Evolutionary conservation across 352 stramenopile genomes (phyloP).

Genomic region (Pythium insidiosum): DNA sequence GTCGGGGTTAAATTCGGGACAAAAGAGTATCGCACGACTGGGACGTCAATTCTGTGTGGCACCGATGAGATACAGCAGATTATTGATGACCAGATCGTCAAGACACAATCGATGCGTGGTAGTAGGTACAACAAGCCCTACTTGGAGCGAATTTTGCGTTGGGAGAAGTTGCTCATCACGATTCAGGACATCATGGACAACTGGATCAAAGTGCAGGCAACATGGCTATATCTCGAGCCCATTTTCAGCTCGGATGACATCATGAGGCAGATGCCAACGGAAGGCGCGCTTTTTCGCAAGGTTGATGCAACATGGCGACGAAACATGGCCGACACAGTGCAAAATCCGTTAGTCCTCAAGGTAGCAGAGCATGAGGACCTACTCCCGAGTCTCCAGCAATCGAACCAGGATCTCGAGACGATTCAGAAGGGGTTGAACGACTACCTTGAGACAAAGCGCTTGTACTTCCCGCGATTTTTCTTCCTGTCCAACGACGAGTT

Average conservation of each 20-base stretch:
- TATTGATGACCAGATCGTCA: constrained; percentile 94
- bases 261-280: constrained; percentile 88
- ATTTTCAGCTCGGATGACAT: constrained; percentile 93
- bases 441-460: constrained; percentile 91
- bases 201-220: constrained; percentile 92
- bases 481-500: constrained; percentile 93
- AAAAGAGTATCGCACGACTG: constrained; percentile 90
- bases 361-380: constrained; percentile 76
- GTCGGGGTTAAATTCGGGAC: constrained; percentile 88
- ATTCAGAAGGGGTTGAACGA: constrained; percentile 93
- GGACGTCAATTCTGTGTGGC: constrained; percentile 86
- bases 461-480: constrained; percentile 93
- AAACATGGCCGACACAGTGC: constrained; percentile 84
- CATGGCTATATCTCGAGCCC: constrained; percentile 91
- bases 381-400: constrained; percentile 78
- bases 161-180: constrained; percentile 87
- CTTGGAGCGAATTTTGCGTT: constrained; percentile 78
- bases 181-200: constrained; percentile 92
- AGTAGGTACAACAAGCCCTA: constrained; percentile 92
- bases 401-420: constrained; percentile 89
- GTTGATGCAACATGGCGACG: constrained; percentile 84
- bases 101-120: constrained; percentile 93
- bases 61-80: constrained; percentile 91
- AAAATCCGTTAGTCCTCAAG: constrained; percentile 59
- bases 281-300: constrained; percentile 81